phyloP scores from a whole-genome alignment of 768 basidiomycete genomes.

The Podaxis sp. region DNA sequence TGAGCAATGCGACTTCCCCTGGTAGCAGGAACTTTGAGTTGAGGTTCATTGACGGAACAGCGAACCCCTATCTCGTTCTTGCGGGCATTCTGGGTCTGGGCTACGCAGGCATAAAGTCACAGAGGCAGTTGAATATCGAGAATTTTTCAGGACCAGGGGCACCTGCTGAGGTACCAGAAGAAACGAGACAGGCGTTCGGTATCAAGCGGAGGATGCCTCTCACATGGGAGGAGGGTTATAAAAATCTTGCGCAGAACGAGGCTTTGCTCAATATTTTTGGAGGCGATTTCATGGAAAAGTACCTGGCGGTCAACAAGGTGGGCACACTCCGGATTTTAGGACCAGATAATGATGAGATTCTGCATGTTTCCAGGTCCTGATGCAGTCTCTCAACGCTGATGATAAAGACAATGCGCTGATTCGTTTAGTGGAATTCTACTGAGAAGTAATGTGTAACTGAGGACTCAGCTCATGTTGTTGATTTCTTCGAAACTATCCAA shows the following conservation, averaged over 20 bases:
- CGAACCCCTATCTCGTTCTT: conserved; percentile 60
- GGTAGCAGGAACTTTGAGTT: conserved; percentile 63
- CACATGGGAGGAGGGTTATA: conserved; percentile 47
- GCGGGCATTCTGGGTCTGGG: conserved; percentile 60
- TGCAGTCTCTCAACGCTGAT: background rate
- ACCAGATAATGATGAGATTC: background rate
- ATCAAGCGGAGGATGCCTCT: conserved; percentile 50
- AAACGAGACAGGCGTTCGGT: conserved; percentile 44
- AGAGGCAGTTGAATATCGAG: conserved; percentile 32
- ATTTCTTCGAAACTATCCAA: background rate
- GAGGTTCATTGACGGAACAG: conserved; percentile 60
- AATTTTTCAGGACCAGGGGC: conserved; percentile 32
- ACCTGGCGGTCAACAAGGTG: conserved; percentile 41
- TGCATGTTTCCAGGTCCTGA: background rate
- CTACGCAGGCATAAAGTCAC: conserved; percentile 44
- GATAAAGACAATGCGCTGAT: conserved; percentile 7
- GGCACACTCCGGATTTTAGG: background rate
- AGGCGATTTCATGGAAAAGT: conserved; percentile 40
- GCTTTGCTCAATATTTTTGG: conserved; percentile 44
- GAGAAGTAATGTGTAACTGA: background rate
- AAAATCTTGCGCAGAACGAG: conserved; percentile 33
- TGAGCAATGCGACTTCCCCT: conserved; percentile 47
- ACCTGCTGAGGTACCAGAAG: conserved; percentile 44
- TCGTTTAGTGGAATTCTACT: conserved; percentile 6
- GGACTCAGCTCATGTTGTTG: background rate